These are phyloP conservation scores for Saccharomycopsis guyanensis DNA, from an alignment of 805 yeast genomes.

Conservation along the genomic window DNA sequence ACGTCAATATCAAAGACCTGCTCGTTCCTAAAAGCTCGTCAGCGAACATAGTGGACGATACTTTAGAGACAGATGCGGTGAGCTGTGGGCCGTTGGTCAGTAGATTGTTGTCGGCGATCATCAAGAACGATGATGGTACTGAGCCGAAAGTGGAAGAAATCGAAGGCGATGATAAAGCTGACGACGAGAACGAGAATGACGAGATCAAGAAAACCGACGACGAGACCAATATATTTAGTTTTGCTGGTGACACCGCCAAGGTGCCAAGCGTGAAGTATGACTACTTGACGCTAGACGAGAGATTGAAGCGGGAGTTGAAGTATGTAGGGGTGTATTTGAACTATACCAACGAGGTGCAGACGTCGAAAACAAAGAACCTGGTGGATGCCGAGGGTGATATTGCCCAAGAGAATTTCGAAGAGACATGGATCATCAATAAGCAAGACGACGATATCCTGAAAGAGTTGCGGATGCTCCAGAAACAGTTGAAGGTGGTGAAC, in stretches of 20 bases:
- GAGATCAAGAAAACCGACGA: constrained; percentile 24
- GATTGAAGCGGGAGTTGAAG: constrained; percentile 78
- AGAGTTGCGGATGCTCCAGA: constrained; percentile 70
- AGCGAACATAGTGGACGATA: constrained; percentile 49
- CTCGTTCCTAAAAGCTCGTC: constrained; percentile 51
- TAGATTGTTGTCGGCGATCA: constrained; percentile 72
- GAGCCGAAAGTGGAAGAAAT: constrained; percentile 3
- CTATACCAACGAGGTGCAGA: constrained; percentile 31
- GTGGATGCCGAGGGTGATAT: constrained; percentile 22
- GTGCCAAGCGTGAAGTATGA: constrained; percentile 45
- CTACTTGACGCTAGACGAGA: constrained; percentile 76
- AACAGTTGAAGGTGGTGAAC: constrained; percentile 53
- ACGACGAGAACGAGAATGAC: constrained; percentile 21
- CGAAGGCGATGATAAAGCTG: constrained; percentile 17
- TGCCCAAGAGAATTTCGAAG: constrained; percentile 27
- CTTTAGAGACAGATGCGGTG: constrained; percentile 61
- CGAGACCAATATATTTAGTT: constrained; percentile 25
- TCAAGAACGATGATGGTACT: constrained; percentile 35
- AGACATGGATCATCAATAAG: constrained; percentile 69
- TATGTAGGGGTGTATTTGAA: constrained; percentile 87
- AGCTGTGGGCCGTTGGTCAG: constrained; percentile 90
- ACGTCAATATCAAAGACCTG: constrained; percentile 12
- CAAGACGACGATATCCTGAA: constrained; percentile 94
- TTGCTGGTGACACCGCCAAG: constrained; percentile 42
- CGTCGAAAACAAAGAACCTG: constrained; percentile 24